Evolutionary conservation across 163 green algal genomes (phyloP).

Genomic region (Chloromonas sp.): DNA sequence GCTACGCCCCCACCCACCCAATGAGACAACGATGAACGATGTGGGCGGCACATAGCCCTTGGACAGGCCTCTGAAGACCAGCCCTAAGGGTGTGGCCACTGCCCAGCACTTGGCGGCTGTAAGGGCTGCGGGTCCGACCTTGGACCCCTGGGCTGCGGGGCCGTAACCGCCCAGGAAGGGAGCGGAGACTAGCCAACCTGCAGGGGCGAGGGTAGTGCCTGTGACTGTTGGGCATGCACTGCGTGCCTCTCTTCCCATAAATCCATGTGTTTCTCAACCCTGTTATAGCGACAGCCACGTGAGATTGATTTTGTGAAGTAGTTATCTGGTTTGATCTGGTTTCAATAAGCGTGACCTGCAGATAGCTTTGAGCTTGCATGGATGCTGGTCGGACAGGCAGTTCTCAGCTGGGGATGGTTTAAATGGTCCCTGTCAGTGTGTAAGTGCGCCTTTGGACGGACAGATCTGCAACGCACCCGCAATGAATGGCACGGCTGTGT

Average conservation of each 20-base stretch:
- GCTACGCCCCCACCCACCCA: slow-evolving; percentile 22
- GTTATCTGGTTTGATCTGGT: too few relatives aligned
- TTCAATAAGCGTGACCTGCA: background rate
- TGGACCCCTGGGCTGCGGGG: slow-evolving; percentile 28
- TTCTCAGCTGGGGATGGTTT: background rate
- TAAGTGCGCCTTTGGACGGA: background rate
- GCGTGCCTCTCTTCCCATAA: background rate
- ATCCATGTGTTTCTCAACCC: background rate
- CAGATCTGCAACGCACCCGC: slow-evolving; percentile 39
- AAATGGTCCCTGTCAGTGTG: too few relatives aligned
- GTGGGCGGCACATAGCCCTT: slow-evolving; percentile 66
- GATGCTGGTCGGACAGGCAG: too few relatives aligned
- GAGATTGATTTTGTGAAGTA: background rate
- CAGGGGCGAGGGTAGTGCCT: background rate
- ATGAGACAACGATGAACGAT: slow-evolving; percentile 68
- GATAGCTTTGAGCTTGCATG: too few relatives aligned
- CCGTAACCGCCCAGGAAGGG: slow-evolving; percentile 50
- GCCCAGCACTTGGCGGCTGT: slow-evolving; percentile 61
- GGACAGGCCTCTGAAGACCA: slow-evolving; percentile 55
- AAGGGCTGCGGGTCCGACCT: slow-evolving; percentile 26
- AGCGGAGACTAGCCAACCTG: slow-evolving; percentile 58
- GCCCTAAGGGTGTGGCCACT: slow-evolving; percentile 53
- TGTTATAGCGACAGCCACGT: too few relatives aligned
- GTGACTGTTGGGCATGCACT: background rate
- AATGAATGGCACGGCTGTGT: slow-evolving; percentile 75